Percentiles rank a stretch among this genome's conserved stretches.
Evolutionary conservation across 495 filamentous ascomycete genomes (phyloP).

Genomic region (Xylaria acuta): DNA sequence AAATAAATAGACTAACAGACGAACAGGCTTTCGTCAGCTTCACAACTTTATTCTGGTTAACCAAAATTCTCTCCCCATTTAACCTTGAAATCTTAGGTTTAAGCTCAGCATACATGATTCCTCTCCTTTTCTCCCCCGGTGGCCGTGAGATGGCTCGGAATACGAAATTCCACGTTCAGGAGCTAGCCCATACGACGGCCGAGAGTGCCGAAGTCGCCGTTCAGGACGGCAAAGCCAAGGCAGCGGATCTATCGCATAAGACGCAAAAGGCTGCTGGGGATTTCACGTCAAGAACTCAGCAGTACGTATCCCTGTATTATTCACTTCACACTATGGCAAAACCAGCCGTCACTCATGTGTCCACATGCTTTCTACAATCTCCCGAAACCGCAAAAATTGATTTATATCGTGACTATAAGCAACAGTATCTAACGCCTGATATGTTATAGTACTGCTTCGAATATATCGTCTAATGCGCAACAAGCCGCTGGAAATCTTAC

Average conservation of each 20-base stretch:
- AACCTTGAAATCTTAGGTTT: background rate
- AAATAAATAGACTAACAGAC: background rate
- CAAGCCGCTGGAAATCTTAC: background rate
- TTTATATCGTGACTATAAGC: background rate
- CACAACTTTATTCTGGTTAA: slow-evolving; percentile 16
- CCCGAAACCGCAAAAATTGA: background rate
- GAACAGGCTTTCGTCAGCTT: background rate
- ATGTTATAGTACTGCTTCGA: background rate
- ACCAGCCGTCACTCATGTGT: background rate
- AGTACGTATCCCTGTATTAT: background rate
- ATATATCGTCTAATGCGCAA: background rate
- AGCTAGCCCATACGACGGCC: background rate
- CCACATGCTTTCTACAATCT: no score
- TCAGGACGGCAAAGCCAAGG: background rate
- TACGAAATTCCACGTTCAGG: background rate
- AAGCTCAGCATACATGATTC: background rate
- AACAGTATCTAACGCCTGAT: background rate
- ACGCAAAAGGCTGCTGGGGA: background rate
- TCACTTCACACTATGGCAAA: background rate
- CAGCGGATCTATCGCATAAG: slow-evolving; percentile 2
- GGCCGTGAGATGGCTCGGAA: background rate
- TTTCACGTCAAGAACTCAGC: background rate
- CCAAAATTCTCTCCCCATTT: slow-evolving; percentile 11
- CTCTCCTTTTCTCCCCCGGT: background rate
- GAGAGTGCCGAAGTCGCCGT: background rate